Base-by-base conservation (phyloP, 306 rosid species). In the Begonia masoniana region DNA sequence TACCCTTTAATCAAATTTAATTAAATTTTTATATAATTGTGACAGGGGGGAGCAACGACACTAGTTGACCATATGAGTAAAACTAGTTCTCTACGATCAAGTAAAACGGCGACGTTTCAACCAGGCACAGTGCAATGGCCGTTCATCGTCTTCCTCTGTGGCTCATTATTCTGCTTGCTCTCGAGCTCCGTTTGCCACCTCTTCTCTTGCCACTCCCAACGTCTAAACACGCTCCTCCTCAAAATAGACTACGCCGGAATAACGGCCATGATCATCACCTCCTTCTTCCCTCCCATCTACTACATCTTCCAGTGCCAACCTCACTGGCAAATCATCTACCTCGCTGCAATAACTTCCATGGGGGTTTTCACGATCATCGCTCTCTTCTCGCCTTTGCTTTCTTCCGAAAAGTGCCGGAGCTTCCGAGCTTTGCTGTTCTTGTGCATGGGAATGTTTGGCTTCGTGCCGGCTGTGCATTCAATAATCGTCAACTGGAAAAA, bases 181-280 rank as follows among this genome's bases (percentile, higher is more conserved):
- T 91, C 96, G 0, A 91, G 99, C 84, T 83, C 81, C 80, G 67
- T 68, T 15, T 91, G 99, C 73, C 99, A 91, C 76, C 92, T 91
- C 59, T n/a, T n/a, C 50, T 91, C 79, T 3, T 91, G 99, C 58
- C 96, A 91, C 65, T 85, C 96, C 8, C 85, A 56, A 51, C 54
- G 59, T 13, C 46, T 86, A 12, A 91, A 75, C 78, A 56, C 79
- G 26, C 51, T 77, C 13, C 74, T 91, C 8, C 47, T 87, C 42
- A 50, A 94, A 67, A 62, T 85, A 1, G 99, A 91, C 68, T 91
- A 81, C 43, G 80, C 77, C 0, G 99, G 99, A 9, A 91, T 91
- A 56, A 66, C 80, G 50, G 73, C 68, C 43, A 91, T 91, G 99
- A 91, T 91, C 78, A 86, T 91, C 67, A 79, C 99, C 65, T 91